Percentiles rank a stretch among this genome's conserved stretches.
phyloP scores from a whole-genome alignment of 352 stramenopile species.

The Phytophthora quininea region DNA sequence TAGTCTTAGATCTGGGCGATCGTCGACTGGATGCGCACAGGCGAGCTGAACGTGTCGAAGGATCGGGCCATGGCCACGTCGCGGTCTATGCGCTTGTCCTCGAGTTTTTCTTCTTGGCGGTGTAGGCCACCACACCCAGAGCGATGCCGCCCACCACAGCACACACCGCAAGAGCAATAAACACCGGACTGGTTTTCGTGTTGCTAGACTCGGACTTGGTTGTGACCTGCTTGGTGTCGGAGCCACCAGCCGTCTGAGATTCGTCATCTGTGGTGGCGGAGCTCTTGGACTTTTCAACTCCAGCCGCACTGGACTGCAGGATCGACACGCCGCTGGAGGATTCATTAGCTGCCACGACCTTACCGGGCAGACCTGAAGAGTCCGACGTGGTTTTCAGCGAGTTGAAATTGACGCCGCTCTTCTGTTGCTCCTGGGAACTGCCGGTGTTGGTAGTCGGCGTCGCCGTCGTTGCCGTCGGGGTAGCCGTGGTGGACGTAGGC shows the following conservation, averaged over 20 bases:
- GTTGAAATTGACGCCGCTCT: too few relatives aligned
- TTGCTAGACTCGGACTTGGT: constrained; percentile 18
- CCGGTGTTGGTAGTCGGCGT: constrained; percentile 1
- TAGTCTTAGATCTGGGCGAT: constrained; percentile 42
- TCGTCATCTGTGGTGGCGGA: constrained; percentile 15
- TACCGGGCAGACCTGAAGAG: constrained; percentile 14
- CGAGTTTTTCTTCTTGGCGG: constrained; percentile 38
- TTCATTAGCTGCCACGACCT: constrained; percentile 20
- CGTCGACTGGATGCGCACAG: constrained; percentile 29
- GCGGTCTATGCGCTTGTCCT: constrained; percentile 32
- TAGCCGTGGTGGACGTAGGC: not conserved
- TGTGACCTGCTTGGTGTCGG: constrained; percentile 24
- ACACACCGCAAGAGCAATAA: constrained; percentile 29
- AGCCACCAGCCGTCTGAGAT: constrained; percentile 17
- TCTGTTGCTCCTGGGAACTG: not conserved
- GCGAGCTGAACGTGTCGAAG: constrained; percentile 38
- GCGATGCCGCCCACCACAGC: constrained; percentile 29
- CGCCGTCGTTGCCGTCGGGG: constrained; percentile 9
- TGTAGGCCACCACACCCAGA: constrained; percentile 26
- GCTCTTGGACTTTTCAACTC: constrained; percentile 27
- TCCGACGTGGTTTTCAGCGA: not conserved
- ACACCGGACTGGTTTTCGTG: constrained; percentile 28
- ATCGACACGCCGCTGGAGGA: constrained; percentile 33
- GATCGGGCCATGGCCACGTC: constrained; percentile 27
- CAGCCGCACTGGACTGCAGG: constrained; percentile 34